These are phyloP conservation scores for Pythium grandisporangium DNA, from an alignment of 352 stramenopile species.

Conservation along the genomic window DNA sequence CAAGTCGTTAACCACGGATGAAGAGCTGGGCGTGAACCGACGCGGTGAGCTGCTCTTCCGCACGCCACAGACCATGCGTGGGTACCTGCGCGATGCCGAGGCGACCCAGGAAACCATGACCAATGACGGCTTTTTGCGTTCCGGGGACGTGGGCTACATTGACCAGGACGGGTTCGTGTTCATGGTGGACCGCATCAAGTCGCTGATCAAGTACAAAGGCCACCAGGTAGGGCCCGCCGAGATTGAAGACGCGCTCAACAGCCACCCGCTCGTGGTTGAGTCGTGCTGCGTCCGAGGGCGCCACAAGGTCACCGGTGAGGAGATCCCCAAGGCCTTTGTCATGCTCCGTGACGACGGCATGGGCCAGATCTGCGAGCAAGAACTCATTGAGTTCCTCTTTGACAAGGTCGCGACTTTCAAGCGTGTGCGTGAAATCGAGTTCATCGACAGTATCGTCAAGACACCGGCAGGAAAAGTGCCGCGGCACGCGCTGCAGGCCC, in stretches of 20 bases:
- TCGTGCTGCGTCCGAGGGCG: slow-evolving; percentile 48
- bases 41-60: slow-evolving; percentile 80
- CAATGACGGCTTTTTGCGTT: slow-evolving; percentile 75
- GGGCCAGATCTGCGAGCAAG: slow-evolving; percentile 31
- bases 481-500: slow-evolving; percentile 59
- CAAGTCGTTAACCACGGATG: slow-evolving; percentile 25
- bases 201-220: slow-evolving; percentile 94
- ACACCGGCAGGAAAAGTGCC: slow-evolving; percentile 88
- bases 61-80: slow-evolving; percentile 87
- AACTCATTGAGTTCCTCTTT: slow-evolving; percentile 81
- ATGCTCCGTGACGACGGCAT: slow-evolving; percentile 25
- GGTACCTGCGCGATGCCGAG: slow-evolving; percentile 85
- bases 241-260: slow-evolving; percentile 84
- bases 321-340: slow-evolving; percentile 84
- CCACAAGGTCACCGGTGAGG: slow-evolving; percentile 72
- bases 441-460: slow-evolving; percentile 87
- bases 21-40: slow-evolving; percentile 23
- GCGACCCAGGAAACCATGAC: slow-evolving; percentile 77
- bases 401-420: slow-evolving; percentile 82
- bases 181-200: slow-evolving; percentile 91
- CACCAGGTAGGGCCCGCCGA: slow-evolving; percentile 88
- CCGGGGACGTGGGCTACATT: slow-evolving; percentile 87
- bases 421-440: slow-evolving; percentile 80
- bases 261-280: slow-evolving; percentile 64
- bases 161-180: slow-evolving; percentile 88